Conservation (phyloP, 192 early-diverging fungal species). For the Chytriomyces sp. region DNA sequence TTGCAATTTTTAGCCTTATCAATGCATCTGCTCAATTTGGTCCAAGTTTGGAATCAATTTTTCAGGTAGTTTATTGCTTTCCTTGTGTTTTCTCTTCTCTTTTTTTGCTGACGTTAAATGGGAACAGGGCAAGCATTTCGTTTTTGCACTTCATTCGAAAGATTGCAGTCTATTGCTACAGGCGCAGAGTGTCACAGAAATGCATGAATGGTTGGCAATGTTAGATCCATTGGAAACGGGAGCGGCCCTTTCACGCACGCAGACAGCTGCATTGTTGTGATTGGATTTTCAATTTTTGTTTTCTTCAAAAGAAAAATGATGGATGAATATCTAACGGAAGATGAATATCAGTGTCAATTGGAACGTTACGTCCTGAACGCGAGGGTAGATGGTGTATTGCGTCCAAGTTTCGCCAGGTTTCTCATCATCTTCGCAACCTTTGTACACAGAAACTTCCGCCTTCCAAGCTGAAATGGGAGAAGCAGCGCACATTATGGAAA, state of each 20-base stretch:
- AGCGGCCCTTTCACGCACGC: conserved; percentile 21
- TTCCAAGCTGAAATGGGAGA: conserved; percentile 31
- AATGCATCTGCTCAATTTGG: conserved; percentile 63
- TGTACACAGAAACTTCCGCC: conserved; percentile 5
- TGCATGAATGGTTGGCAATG: conserved; percentile 64
- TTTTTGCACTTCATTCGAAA: conserved; percentile 73
- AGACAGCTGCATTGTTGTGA: neutral
- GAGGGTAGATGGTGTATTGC: too few relatives aligned
- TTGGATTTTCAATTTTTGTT: neutral
- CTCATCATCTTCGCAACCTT: too few relatives aligned
- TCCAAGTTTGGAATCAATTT: conserved; percentile 48
- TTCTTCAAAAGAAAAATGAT: neutral
- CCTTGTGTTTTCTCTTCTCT: neutral
- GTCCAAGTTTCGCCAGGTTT: too few relatives aligned
- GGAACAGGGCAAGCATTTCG: conserved; percentile 51
- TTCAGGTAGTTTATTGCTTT: conserved; percentile 10
- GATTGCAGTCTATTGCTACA: conserved; percentile 65
- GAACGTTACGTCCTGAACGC: conserved; percentile 10
- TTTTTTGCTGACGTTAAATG: conserved; percentile 13
- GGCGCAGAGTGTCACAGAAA: conserved; percentile 60
- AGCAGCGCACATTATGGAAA: conserved; percentile 33
- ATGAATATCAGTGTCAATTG: conserved; percentile 26
- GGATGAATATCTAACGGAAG: conserved; percentile 9
- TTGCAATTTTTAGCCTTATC: conserved; percentile 76
- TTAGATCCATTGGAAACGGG: conserved; percentile 46